Conservation (phyloP, 2,329 filamentous ascomycete genomes). For the Chrysosporium keratinophilum region DNA sequence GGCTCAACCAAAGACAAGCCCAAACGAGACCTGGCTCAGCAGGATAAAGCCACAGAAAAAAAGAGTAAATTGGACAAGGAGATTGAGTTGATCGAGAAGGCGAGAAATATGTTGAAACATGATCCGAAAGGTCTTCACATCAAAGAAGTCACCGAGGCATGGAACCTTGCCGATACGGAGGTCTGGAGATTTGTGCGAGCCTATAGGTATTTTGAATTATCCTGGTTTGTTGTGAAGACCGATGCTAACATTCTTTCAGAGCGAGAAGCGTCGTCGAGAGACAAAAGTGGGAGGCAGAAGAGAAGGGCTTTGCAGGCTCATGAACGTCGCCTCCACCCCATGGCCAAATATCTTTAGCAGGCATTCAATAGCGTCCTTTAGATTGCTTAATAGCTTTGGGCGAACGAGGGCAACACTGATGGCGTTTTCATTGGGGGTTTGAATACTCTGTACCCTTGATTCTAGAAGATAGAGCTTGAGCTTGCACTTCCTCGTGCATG, state of each 20-base stretch:
- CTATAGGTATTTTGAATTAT: slow-evolving; percentile 33
- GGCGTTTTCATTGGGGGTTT: too few species aligned
- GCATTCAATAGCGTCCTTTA: neutral
- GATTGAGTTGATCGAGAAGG: slow-evolving; percentile 42
- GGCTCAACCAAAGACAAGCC: slow-evolving; percentile 15
- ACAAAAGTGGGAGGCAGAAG: slow-evolving; percentile 51
- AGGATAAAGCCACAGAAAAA: slow-evolving; percentile 14
- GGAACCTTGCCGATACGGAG: slow-evolving; percentile 55
- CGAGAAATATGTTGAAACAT: slow-evolving; percentile 37
- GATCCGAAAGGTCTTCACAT: slow-evolving; percentile 29
- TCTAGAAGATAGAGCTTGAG: too few species aligned
- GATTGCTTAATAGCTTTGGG: too few species aligned
- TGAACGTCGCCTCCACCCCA: slow-evolving; percentile 18
- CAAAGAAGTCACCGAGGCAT: slow-evolving; percentile 36
- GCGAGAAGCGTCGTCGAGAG: slow-evolving; percentile 48
- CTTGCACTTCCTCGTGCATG: too few species aligned
- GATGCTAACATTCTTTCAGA: slow-evolving; percentile 20
- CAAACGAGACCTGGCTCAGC: slow-evolving; percentile 1
- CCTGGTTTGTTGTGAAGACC: neutral
- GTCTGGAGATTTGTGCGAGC: slow-evolving; percentile 55
- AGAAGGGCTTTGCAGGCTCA: slow-evolving; percentile 45
- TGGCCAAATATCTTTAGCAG: too few species aligned
- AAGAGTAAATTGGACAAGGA: slow-evolving; percentile 31
- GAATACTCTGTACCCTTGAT: too few species aligned
- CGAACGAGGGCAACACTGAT: too few species aligned